phyloP scores from a whole-genome alignment of 441 rosid species.

The Adansonia madagascariensis region DNA sequence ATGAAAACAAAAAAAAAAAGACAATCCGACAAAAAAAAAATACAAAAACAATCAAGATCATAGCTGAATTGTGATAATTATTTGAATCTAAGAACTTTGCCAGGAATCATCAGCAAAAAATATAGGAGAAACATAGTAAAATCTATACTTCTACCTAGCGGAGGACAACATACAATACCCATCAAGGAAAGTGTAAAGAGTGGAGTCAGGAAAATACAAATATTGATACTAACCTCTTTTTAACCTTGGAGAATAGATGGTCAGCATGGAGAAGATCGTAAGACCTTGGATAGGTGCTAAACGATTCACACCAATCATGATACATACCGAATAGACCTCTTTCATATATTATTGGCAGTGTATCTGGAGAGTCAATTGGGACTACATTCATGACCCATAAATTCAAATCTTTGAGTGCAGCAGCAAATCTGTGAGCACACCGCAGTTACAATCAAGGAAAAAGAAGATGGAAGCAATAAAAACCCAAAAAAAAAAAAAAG shows the following conservation, averaged over 20 bases:
- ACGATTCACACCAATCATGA: constrained; percentile 97
- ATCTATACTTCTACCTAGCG: too few relatives aligned
- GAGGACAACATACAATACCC: too few relatives aligned
- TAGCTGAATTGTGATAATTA: too few relatives aligned
- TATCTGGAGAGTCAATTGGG: constrained; percentile 80
- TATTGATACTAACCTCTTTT: constrained; percentile 55
- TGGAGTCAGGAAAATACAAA: not conserved
- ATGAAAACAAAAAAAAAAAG: too few relatives aligned
- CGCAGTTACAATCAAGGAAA: constrained; percentile 26
- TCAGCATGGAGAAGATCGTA: constrained; percentile 96
- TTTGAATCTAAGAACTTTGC: too few relatives aligned
- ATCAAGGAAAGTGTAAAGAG: not conserved
- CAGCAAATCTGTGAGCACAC: constrained; percentile 70
- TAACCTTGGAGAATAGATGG: constrained; percentile 84
- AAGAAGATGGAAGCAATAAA: constrained; percentile 4
- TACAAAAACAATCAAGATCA: too few relatives aligned
- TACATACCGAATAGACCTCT: constrained; percentile 94
- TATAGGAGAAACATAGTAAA: too few relatives aligned
- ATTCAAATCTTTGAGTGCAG: constrained; percentile 75
- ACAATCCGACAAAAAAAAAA: too few relatives aligned
- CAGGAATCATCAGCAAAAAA: too few relatives aligned
- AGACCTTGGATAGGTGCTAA: constrained; percentile 89
- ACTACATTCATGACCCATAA: constrained; percentile 98
- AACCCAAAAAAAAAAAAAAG: too few relatives aligned
- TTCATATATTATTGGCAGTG: constrained; percentile 83